Percentiles rank a stretch among this genome's conserved stretches.
Conservation (phyloP, 768 basidiomycete genomes). For the Amanita phalloides region DNA sequence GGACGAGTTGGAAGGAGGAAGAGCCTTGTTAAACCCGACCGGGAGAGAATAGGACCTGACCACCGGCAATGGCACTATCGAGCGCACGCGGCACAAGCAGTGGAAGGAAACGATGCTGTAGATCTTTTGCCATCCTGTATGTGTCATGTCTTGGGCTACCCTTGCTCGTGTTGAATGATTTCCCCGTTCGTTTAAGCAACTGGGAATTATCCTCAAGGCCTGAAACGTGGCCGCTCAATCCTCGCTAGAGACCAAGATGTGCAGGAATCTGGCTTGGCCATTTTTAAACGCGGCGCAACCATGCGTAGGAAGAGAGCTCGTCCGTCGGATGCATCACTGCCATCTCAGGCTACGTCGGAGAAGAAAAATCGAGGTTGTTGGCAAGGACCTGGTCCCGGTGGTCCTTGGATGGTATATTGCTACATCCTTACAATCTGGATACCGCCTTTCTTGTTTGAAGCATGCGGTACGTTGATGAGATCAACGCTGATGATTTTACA, state of each 20-base stretch:
- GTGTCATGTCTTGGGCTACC: slow-evolving; percentile 22
- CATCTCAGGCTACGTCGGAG: slow-evolving; percentile 23
- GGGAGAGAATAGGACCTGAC: slow-evolving; percentile 92
- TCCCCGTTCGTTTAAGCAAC: slow-evolving; percentile 37
- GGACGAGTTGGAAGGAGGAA: slow-evolving; percentile 70
- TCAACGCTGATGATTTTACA: neutral
- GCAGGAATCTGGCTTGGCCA: slow-evolving; percentile 83
- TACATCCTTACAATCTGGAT: slow-evolving; percentile 73
- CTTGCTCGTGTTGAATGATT: slow-evolving; percentile 3
- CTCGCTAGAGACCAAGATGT: slow-evolving; percentile 86
- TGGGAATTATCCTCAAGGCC: slow-evolving; percentile 63
- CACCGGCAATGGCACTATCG: slow-evolving; percentile 95
- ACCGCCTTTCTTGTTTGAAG: slow-evolving; percentile 65
- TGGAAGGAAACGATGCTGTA: slow-evolving; percentile 49
- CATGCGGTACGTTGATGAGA: slow-evolving; percentile 54
- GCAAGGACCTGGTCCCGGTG: slow-evolving; percentile 81
- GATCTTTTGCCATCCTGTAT: slow-evolving; percentile 76
- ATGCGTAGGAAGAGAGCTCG: slow-evolving; percentile 58
- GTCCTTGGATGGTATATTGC: slow-evolving; percentile 94
- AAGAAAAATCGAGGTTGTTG: slow-evolving; percentile 44
- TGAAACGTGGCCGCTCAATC: slow-evolving; percentile 83
- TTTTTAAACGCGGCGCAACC: slow-evolving; percentile 82
- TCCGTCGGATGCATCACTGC: slow-evolving; percentile 29
- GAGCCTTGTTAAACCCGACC: slow-evolving; percentile 83
- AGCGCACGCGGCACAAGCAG: slow-evolving; percentile 70